phyloP scores from a whole-genome alignment of 768 basidiomycete species.

The Lentinula lateritia region DNA sequence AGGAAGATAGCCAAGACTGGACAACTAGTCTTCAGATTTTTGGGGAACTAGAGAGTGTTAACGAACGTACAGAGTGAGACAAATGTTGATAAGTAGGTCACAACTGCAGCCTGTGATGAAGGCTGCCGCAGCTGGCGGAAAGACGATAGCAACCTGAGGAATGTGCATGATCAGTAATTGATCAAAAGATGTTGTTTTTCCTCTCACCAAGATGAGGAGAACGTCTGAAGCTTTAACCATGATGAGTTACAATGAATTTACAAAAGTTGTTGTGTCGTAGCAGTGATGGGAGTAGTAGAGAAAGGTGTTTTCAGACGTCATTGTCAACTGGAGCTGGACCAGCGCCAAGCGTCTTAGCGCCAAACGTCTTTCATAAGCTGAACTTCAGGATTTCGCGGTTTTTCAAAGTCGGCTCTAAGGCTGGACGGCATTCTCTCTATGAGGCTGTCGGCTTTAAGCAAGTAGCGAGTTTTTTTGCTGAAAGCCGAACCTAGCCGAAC shows the following conservation, averaged over 20 bases:
- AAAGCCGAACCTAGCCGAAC: too few species aligned
- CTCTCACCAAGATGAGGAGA: constrained; percentile 62
- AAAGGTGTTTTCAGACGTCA: too few species aligned
- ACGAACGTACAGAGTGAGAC: constrained; percentile 60
- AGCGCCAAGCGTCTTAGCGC: too few species aligned
- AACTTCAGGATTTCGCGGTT: too few species aligned
- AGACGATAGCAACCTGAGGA: constrained; percentile 65
- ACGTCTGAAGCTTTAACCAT: constrained; percentile 69
- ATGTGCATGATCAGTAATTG: not conserved
- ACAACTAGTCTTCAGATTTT: not conserved
- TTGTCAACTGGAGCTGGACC: too few species aligned
- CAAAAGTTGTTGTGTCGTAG: not conserved
- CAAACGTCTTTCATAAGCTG: too few species aligned
- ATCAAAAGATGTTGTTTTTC: too few species aligned
- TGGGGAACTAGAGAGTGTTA: not conserved
- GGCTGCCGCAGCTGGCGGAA: constrained; percentile 75
- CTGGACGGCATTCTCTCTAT: too few species aligned
- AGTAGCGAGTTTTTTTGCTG: too few species aligned
- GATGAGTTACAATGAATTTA: constrained; percentile 12
- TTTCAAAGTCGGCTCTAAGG: too few species aligned
- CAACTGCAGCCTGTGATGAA: constrained; percentile 81
- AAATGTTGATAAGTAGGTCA: constrained; percentile 81
- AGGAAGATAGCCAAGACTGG: constrained; percentile 36
- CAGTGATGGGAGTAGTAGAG: not conserved
- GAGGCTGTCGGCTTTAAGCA: too few species aligned